Base-by-base conservation (phyloP, 1,139 yeast genomes). In the Groenewaldozyma sp. region DNA sequence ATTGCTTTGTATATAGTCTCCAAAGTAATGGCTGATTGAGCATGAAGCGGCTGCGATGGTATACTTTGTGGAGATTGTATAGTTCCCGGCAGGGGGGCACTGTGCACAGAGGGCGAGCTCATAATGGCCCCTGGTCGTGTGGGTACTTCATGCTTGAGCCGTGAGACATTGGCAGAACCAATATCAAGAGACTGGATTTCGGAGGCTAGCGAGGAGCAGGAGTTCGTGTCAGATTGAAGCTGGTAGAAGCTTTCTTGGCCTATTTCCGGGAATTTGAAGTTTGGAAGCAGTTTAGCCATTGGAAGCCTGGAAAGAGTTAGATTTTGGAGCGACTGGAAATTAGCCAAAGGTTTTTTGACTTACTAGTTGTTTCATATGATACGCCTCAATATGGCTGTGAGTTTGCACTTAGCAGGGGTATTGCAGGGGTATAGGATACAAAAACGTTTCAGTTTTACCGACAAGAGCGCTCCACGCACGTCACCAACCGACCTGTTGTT, bases 241-340 rank as follows among this genome's bases (percentile, higher is more conserved):
- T 22, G 26, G 11, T 22, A 22, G 11, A 22, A 22, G 7, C 10
- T 7, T 24, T 7, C 44, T 39, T 5, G 39, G 24, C 10, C 53
- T 49, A 16, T 42, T 39, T 17, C 46, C 41, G 3, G 10, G 26
- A 22, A 11, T 11, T 7, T 7, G 11, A 22, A 22, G 11, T 7
- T 7, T 22, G 26, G 11, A 22, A 22, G 26, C 26, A 22, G 26
- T 11, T 22, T 22, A 7, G 26, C 26, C 26, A 22, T 22, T 7
- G n/a, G n/a, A n/a, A n/a, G n/a, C n/a, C n/a, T n/a, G n/a, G n/a
- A n/a, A n/a, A n/a, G n/a, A n/a, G n/a, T n/a, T n/a, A n/a, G n/a
- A n/a, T n/a, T n/a, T n/a, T n/a, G n/a, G n/a, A n/a, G n/a, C n/a
- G n/a, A n/a, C n/a, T n/a, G n/a, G n/a, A n/a, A n/a, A n/a, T n/a